Evolutionary conservation across 2,329 filamentous ascomycete genomes (phyloP).

Genomic region (Colletotrichum sp.): DNA sequence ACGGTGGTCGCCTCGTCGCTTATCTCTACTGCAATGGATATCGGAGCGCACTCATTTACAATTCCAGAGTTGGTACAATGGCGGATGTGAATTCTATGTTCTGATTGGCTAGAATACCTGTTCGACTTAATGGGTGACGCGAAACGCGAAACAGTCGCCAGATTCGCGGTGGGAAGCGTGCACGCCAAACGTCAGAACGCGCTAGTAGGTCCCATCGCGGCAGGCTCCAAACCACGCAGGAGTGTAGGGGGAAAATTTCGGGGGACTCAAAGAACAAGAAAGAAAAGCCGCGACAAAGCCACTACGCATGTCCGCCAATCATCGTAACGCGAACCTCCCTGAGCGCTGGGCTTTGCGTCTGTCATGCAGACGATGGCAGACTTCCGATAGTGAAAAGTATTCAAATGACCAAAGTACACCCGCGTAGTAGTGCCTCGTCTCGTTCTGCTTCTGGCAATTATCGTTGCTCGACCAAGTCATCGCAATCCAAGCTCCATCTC

Average conservation of each 20-base stretch:
- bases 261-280: not conserved
- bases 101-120: not conserved
- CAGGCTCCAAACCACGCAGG: not conserved
- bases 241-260: not conserved
- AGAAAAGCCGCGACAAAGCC: not conserved
- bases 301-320: not conserved
- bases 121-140: not conserved
- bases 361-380: not conserved
- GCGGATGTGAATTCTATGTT: not conserved
- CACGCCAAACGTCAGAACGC: not conserved
- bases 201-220: not conserved
- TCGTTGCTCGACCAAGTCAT: not conserved
- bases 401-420: not conserved
- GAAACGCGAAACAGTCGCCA: constrained; percentile 4
- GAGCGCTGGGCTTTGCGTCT: not conserved
- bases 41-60: not conserved
- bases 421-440: not conserved
- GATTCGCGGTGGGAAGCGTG: not conserved
- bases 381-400: not conserved
- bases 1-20: not conserved
- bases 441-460: not conserved
- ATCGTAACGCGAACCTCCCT: not conserved
- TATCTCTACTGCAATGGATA: not conserved
- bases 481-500: not conserved
- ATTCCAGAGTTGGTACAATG: not conserved